phyloP scores from a whole-genome alignment of 352 stramenopile species.

The Globisporangium splendens region DNA sequence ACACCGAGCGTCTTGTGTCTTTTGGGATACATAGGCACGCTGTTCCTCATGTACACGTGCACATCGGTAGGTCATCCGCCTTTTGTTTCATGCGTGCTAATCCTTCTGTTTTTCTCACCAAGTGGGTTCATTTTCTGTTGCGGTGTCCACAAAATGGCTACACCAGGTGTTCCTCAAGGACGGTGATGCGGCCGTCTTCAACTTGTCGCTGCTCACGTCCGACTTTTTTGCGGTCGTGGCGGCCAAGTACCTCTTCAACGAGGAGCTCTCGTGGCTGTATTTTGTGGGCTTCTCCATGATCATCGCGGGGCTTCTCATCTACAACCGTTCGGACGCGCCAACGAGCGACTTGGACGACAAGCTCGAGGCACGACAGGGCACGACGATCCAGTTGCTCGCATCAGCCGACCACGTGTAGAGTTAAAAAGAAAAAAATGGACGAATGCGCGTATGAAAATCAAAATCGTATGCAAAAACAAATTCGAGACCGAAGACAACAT shows the following conservation, averaged over 20 bases:
- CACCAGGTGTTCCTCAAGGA: constrained; percentile 62
- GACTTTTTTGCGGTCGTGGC: constrained; percentile 94
- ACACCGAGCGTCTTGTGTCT: constrained; percentile 53
- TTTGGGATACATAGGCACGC: constrained; percentile 70
- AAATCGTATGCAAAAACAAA: not conserved
- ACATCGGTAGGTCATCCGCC: constrained; percentile 66
- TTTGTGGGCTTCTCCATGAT: constrained; percentile 86
- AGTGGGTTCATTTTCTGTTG: not conserved
- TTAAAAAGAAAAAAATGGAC: not conserved
- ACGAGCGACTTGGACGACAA: constrained; percentile 36
- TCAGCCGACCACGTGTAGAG: not conserved
- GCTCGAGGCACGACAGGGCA: constrained; percentile 25
- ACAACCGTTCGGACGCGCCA: constrained; percentile 54
- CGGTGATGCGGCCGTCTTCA: constrained; percentile 94
- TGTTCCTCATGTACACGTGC: constrained; percentile 91
- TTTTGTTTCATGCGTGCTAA: not conserved
- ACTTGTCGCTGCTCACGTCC: constrained; percentile 95
- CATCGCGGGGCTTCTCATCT: constrained; percentile 66
- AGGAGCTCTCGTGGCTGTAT: constrained; percentile 77
- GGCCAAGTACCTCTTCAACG: constrained; percentile 86
- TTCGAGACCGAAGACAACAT: not conserved
- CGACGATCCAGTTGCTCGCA: constrained; percentile 18
- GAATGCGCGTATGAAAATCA: not conserved
- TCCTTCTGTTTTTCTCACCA: not conserved
- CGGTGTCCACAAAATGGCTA: not conserved